Evolutionary conservation across 1,284 basidiomycete genomes (phyloP), one percentile per base, ranked within the genome.

Genomic region (Ganoderma resinaceum): DNA sequence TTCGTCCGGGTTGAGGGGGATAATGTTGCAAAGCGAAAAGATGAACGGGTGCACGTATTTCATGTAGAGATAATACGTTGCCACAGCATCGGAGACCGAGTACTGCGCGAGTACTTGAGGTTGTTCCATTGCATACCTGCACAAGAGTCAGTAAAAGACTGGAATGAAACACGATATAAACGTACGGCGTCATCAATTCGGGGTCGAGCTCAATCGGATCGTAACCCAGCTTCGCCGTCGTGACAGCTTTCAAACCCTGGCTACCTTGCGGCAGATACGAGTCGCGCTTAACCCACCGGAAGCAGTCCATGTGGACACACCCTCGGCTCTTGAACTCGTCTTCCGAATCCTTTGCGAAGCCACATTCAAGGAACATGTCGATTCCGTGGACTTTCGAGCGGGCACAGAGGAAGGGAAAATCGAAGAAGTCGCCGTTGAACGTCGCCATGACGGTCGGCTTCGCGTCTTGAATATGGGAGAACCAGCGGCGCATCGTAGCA

Each of bases 21-120:
- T 99, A 80, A 99, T 99, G 85, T 98, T 99, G 83, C 98, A 99
- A 42, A 99, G 85, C 33, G 97, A 99, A 84, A 99, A 99, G 76
- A 99, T 96, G 87, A 99, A 99, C 0, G 98, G 98, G 78, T 99
- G 97, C 14, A 99, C 97, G 78, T 99, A 99, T 95, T 99, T 99
- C 98, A 99, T 99, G 85, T 99, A 99, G 59, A 99, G 88, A 80
- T 99, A 99, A 80, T 99, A 99, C 1, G 98, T 99, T 29, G 98
- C 98, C 5, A 99, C 98, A 1, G 98, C 98, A 86, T 99, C 98
- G 79, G 98, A 99, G 35, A 99, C 98, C 74, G 98, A 99, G 81
- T 99, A 99, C 77, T 97, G 95, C 0, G 98, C 97, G 14, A 99
- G 89, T 1, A 91, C 84, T 78, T 99, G 97, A 0, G 98, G 98